These are phyloP conservation scores for Fusarium agapanthi DNA, from an alignment of 2,329 filamentous ascomycete species.

Conservation along the genomic window DNA sequence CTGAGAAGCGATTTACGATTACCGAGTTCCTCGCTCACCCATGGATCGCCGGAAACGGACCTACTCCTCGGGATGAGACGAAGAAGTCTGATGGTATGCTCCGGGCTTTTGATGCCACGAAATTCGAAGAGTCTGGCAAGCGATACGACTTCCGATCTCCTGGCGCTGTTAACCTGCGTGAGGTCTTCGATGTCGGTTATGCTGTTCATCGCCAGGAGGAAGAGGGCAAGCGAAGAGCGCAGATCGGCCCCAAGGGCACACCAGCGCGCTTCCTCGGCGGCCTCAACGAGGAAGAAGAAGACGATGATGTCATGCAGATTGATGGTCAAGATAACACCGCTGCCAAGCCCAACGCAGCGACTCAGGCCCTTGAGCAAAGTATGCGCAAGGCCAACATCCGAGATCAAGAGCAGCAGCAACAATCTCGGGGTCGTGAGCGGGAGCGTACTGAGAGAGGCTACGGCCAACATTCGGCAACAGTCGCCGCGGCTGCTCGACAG, in stretches of 20 bases:
- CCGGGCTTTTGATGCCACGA: conserved; percentile 65
- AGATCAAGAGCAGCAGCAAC: conserved; percentile 50
- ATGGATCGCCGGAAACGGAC: conserved; percentile 79
- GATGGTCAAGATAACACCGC: conserved; percentile 63
- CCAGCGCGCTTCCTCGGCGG: conserved; percentile 65
- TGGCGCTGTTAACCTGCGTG: conserved; percentile 91
- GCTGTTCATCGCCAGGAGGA: conserved; percentile 97
- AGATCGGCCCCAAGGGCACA: conserved; percentile 76
- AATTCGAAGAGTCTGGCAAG: conserved; percentile 66
- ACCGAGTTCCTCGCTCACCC: conserved; percentile 92
- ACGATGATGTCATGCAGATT: conserved; percentile 62
- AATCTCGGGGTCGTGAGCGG: conserved; percentile 46
- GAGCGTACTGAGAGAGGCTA: conserved; percentile 72
- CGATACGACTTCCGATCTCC: conserved; percentile 94
- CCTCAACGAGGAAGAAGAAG: conserved; percentile 74
- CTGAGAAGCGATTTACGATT: conserved; percentile 94
- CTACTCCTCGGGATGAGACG: conserved; percentile 67
- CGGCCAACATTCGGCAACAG: conserved; percentile 85
- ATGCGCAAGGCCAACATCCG: conserved; percentile 84
- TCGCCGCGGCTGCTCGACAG: conserved; percentile 84
- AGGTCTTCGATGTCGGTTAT: conserved; percentile 98
- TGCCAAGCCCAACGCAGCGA: conserved; percentile 54
- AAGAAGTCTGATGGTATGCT: conserved; percentile 56
- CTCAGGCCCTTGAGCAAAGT: conserved; percentile 83
- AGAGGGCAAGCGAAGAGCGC: conserved; percentile 89